Base-by-base conservation (phyloP, 768 basidiomycete genomes). In the Termitomyces sp. region DNA sequence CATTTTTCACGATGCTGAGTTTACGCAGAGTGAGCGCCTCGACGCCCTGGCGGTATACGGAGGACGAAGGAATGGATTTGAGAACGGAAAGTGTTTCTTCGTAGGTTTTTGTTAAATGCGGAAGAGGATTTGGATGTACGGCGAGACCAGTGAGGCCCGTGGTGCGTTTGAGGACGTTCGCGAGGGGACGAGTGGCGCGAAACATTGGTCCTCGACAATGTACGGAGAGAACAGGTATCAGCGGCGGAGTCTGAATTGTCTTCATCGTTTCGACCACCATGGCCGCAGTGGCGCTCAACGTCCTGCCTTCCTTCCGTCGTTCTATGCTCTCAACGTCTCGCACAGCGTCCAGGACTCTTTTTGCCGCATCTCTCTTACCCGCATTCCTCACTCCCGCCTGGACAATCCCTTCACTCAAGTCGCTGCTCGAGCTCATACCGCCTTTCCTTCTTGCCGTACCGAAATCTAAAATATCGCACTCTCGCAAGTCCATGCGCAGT, bases 381-480 rank as follows among this genome's bases (percentile, higher is more conserved):
- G 26, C 38, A 2, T 53, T 53, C 26, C 60, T 53, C 58, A 58
- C 63, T 70, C 67, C 67, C 52, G 57, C 56, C 63, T 75, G 74
- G 76, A 64, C 72, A 57, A 63, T 76, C 49, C 77, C 77, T 16
- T 71, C 76, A 9, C 63, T 77, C 20, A 72, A 72, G 46, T 77
- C 78, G 16, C 64, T 80, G 30, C 71, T 79, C 42, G 91, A 95
- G 61, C 82, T 97, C 45, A 80, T 98, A 60, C 95, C 95, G 13
- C 81, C 94, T 0, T 85, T 95, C 70, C 76, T 98, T 20, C 82
- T 94, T 44, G 94, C 94, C 26, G 96, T 96, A 2, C 96, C 96
- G 26, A 98, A 98, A 75, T 89, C 88, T 70, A 95, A 95, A 74
- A 81, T 86, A 12, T 94, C 94, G 0, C 94, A 98, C 73, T 94